Evolutionary conservation across 2,329 filamentous ascomycete genomes (phyloP).

Genomic region (Fusarium avenaceum): DNA sequence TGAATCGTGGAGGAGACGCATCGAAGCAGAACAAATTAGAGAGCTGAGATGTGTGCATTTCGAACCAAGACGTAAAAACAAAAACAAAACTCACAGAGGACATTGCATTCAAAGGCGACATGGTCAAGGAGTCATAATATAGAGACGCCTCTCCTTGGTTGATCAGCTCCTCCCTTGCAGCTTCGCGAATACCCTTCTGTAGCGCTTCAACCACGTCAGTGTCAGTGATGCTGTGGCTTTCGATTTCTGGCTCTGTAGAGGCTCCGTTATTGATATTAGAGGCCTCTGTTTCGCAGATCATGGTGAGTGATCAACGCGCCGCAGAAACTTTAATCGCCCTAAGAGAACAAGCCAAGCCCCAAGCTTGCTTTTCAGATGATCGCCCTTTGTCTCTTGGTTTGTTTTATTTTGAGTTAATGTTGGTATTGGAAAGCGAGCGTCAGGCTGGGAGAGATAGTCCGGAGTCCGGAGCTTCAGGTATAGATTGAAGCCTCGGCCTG

Average conservation of each 20-base stretch:
- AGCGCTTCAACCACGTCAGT: constrained; percentile 48
- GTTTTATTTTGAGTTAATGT: constrained; percentile 1
- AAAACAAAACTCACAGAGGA: constrained; percentile 63
- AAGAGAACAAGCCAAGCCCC: constrained; percentile 16
- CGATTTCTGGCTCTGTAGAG: constrained; percentile 15
- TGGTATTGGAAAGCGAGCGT: constrained; percentile 9
- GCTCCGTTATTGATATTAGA: constrained; percentile 24
- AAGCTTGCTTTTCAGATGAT: constrained; percentile 20
- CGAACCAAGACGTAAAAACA: background rate
- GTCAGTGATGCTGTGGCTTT: constrained; percentile 44
- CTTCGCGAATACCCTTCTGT: constrained; percentile 44
- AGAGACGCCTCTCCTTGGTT: constrained; percentile 58
- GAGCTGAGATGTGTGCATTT: constrained; percentile 2
- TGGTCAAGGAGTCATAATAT: constrained; percentile 70
- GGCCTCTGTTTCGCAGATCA: constrained; percentile 36
- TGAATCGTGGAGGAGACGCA: constrained; percentile 30
- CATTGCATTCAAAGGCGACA: constrained; percentile 68
- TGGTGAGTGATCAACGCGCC: constrained; percentile 28
- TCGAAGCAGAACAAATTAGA: constrained; percentile 7
- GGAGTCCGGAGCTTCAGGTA: background rate
- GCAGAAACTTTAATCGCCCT: constrained; percentile 24
- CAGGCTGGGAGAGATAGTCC: constrained; percentile 16
- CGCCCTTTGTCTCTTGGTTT: background rate
- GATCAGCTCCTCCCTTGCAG: constrained; percentile 34
- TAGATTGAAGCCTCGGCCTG: constrained; percentile 28